Evolutionary conservation across 208 protist species (phyloP).

Genomic region (Trypanosoma congolense): DNA sequence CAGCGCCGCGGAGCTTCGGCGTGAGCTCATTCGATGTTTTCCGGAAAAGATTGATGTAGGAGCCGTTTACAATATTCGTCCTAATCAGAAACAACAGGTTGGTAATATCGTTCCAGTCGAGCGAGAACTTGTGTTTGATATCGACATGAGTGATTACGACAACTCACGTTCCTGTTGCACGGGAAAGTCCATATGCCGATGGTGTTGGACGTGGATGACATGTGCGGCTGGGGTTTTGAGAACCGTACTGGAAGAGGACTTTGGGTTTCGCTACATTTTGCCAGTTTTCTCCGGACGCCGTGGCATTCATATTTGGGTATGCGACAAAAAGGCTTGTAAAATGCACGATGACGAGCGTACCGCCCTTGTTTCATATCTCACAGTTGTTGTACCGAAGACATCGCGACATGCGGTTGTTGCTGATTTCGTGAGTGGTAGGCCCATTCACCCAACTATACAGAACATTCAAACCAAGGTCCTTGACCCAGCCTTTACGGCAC

Average conservation of each 20-base stretch:
- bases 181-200: slow-evolving; percentile 92
- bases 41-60: slow-evolving; percentile 90
- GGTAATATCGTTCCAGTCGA: slow-evolving; percentile 76
- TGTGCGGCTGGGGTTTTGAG: slow-evolving; percentile 91
- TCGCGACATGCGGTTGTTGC: slow-evolving; percentile 45
- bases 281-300: slow-evolving; percentile 98
- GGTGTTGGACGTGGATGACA: slow-evolving; percentile 98
- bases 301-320: slow-evolving; percentile 99
- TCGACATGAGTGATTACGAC: slow-evolving; percentile 99
- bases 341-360: slow-evolving; percentile 89
- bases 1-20: slow-evolving; percentile 57
- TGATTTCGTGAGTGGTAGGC: slow-evolving; percentile 67
- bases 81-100: slow-evolving; percentile 77
- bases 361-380: slow-evolving; percentile 91
- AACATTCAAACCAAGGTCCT: slow-evolving; percentile 43
- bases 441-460: slow-evolving; percentile 78
- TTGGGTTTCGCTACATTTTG: slow-evolving; percentile 96
- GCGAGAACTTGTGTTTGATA: slow-evolving; percentile 99
- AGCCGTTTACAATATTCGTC: slow-evolving; percentile 82
- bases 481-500: slow-evolving; percentile 52
- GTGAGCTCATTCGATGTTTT: slow-evolving; percentile 65
- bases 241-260: slow-evolving; percentile 87
- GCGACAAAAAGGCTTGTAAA: slow-evolving; percentile 88
- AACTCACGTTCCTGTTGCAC: slow-evolving; percentile 95
- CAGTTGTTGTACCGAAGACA: slow-evolving; percentile 61